Evolutionary conservation across 2,329 filamentous ascomycete species (phyloP).

Genomic region (Didymella glomerata): DNA sequence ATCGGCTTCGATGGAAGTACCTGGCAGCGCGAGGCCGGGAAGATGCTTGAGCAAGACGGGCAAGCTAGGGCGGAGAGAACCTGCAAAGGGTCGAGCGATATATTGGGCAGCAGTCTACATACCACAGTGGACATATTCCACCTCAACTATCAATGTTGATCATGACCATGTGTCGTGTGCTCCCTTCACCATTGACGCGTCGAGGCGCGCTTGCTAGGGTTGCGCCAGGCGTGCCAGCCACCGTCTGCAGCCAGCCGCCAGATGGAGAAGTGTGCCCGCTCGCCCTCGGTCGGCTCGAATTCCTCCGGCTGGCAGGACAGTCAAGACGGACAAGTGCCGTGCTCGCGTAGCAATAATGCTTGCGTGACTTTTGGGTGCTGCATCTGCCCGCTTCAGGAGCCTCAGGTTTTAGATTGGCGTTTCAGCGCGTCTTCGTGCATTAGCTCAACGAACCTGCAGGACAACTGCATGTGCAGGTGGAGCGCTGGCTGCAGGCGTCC

Average conservation of each 20-base stretch:
- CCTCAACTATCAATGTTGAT: background rate
- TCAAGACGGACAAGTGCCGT: constrained; percentile 11
- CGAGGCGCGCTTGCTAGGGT: constrained; percentile 12
- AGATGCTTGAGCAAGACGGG: constrained; percentile 2
- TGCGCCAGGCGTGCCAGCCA: constrained; percentile 7
- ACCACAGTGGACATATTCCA: background rate
- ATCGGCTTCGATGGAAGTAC: constrained; percentile 3
- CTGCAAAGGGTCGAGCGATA: background rate
- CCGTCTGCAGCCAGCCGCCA: constrained; percentile 11
- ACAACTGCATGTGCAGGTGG: constrained; percentile 6
- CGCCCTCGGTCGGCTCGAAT: constrained; percentile 14
- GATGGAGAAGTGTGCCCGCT: constrained; percentile 17
- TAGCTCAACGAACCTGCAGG: constrained; percentile 20
- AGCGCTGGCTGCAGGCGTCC: constrained; percentile 14
- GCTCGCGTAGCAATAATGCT: constrained; percentile 16
- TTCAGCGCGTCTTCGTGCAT: constrained; percentile 17
- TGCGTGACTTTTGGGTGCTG: constrained; percentile 8
- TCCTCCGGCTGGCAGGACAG: constrained; percentile 6
- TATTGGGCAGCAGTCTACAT: background rate
- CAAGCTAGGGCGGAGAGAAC: background rate
- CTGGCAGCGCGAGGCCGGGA: constrained; percentile 8
- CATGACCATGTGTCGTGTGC: background rate
- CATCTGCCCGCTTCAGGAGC: constrained; percentile 13
- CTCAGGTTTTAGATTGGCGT: constrained; percentile 19
- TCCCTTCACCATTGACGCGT: constrained; percentile 9